A percentile compares a stretch with the other conserved stretches of the same genome.
Evolutionary conservation across 306 rosid genomes (phyloP).

Genomic region (Quercus bicolor): DNA sequence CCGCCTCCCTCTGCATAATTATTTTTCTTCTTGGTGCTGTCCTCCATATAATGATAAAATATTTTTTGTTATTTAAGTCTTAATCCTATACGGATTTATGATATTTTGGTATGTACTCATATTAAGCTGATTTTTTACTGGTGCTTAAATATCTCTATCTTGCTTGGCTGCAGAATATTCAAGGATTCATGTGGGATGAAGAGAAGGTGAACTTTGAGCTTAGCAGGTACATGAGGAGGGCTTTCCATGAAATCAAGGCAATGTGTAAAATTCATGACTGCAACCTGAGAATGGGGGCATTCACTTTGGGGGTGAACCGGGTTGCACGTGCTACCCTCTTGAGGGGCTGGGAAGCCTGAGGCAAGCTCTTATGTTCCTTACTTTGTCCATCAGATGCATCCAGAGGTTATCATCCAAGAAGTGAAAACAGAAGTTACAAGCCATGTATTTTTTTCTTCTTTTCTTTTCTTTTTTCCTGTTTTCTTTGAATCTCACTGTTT

Average conservation of each 20-base stretch:
- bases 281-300: conserved; percentile 72
- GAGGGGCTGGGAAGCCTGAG: conserved; percentile 76
- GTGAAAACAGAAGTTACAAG: not conserved
- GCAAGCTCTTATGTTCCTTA: not conserved
- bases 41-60: not conserved
- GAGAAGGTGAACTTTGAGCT: conserved; percentile 57
- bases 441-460: not conserved
- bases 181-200: conserved; percentile 87
- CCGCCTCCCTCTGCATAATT: not conserved
- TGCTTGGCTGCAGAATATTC: conserved; percentile 57
- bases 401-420: not conserved
- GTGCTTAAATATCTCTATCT: not conserved
- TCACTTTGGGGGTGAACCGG: conserved; percentile 63
- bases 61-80: not conserved
- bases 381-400: not conserved
- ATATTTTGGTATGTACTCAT: not conserved
- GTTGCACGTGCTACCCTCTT: conserved; percentile 65
- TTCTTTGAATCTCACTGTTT: not conserved
- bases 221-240: conserved; percentile 58
- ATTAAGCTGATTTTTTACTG: not conserved
- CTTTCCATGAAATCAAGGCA: conserved; percentile 55
- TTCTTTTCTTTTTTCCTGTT: not conserved
- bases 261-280: conserved; percentile 64
- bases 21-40: not conserved
- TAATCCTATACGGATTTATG: not conserved